Conservation (phyloP, 2,329 filamentous ascomycete species). For the Colletotrichum sp. region DNA sequence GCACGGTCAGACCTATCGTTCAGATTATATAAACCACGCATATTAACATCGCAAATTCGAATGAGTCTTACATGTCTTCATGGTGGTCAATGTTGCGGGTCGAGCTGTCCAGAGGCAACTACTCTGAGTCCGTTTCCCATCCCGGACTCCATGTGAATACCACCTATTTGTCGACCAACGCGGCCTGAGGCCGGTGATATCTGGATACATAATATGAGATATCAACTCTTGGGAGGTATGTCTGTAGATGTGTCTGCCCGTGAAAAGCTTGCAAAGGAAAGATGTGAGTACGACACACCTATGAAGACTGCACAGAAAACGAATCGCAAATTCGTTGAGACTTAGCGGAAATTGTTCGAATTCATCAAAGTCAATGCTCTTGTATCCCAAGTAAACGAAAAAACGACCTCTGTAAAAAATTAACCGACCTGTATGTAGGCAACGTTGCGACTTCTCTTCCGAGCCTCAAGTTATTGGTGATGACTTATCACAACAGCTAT, state of each 20-base stretch:
- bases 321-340: not conserved
- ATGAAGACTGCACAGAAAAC: not conserved
- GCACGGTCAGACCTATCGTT: not conserved
- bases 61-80: not conserved
- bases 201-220: not conserved
- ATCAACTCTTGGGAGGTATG: not conserved
- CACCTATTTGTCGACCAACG: fast-evolving
- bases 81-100: not conserved
- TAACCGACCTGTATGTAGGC: not conserved
- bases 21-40: not conserved
- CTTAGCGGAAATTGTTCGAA: not conserved
- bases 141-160: not conserved
- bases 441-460: not conserved
- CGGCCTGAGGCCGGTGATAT: not conserved
- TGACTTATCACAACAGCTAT: not conserved
- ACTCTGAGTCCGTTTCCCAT: fast-evolving
- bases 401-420: not conserved
- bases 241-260: not conserved
- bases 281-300: not conserved
- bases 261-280: not conserved
- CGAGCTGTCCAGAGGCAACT: not conserved
- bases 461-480: not conserved
- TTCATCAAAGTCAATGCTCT: not conserved
- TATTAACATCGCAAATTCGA: not conserved
- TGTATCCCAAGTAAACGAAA: not conserved